A percentile compares a stretch with the other conserved stretches of the same genome.
Conservation (phyloP, 176 grass and related monocot genomes). For the Otatea glauca region DNA sequence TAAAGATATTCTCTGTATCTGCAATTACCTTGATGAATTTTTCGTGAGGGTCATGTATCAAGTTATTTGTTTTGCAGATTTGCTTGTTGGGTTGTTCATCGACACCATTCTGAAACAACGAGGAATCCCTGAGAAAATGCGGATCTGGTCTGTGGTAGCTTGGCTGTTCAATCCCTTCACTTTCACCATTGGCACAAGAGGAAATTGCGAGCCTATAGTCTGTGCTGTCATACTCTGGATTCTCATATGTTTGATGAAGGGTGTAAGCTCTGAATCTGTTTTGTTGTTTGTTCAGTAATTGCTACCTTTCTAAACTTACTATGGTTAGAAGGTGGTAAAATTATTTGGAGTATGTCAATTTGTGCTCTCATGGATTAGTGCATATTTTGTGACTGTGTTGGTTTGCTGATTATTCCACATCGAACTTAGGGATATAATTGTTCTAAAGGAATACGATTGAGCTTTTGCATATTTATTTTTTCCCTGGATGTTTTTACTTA, state of each 20-base stretch:
- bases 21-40: slow-evolving; percentile 19
- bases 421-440: too few species aligned
- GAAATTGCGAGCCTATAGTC: slow-evolving; percentile 89
- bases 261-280: slow-evolving; percentile 76
- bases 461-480: too few species aligned
- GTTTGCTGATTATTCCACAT: neutral
- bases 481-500: too few species aligned
- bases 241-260: slow-evolving; percentile 88
- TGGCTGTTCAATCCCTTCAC: slow-evolving; percentile 97
- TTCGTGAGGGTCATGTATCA: neutral
- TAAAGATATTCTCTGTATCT: neutral
- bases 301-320: slow-evolving; percentile 14
- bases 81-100: slow-evolving; percentile 78
- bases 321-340: neutral
- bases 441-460: too few species aligned
- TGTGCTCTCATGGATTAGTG: slow-evolving; percentile 1
- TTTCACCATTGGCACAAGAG: slow-evolving; percentile 92
- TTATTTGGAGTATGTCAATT: neutral
- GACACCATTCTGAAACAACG: slow-evolving; percentile 67
- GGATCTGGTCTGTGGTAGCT: slow-evolving; percentile 70
- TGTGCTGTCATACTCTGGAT: slow-evolving; percentile 89
- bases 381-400: neutral
- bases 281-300: slow-evolving; percentile 22
- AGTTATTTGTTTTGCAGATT: slow-evolving; percentile 59
- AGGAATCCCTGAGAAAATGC: slow-evolving; percentile 60